A percentile compares a stretch with the other conserved stretches of the same genome.
These are phyloP conservation scores for Streptanthus diversifolius DNA, from an alignment of 345 rosid genomes.

Conservation along the genomic window DNA sequence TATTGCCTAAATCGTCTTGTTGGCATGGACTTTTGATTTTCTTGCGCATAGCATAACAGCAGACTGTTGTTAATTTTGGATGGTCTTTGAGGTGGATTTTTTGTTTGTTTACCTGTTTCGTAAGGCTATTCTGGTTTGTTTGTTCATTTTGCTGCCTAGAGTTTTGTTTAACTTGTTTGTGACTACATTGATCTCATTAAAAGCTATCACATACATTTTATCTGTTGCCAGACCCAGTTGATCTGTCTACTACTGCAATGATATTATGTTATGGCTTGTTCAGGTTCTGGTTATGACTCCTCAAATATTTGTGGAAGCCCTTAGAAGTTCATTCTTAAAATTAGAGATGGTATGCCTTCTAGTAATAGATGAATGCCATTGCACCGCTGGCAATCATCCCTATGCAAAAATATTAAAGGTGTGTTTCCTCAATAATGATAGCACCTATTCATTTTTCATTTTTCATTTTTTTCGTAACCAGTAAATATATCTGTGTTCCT, in stretches of 20 bases:
- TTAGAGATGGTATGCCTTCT: constrained; percentile 57
- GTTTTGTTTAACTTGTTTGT: neutral
- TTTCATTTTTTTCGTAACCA: neutral
- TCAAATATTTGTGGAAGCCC: constrained; percentile 72
- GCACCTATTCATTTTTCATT: neutral
- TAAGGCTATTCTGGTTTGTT: neutral
- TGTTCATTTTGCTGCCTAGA: neutral
- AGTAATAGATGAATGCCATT: constrained; percentile 86
- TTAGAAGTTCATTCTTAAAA: constrained; percentile 62
- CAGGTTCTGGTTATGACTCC: constrained; percentile 96
- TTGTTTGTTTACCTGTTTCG: neutral
- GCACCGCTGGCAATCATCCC: constrained; percentile 75
- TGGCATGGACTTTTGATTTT: neutral
- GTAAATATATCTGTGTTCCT: neutral
- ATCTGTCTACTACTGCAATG: constrained; percentile 2
- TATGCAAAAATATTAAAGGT: constrained; percentile 85
- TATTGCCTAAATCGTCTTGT: neutral
- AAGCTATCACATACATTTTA: neutral
- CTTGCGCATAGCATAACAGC: neutral
- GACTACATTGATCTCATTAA: neutral
- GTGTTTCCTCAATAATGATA: constrained; percentile 4
- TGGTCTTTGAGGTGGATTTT: neutral
- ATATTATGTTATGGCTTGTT: constrained; percentile 9
- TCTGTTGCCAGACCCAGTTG: neutral
- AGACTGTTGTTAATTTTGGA: neutral